Percentiles rank a stretch among this genome's conserved stretches.
These are phyloP conservation scores for Russula virescens DNA, from an alignment of 768 basidiomycete species.

Conservation along the genomic window DNA sequence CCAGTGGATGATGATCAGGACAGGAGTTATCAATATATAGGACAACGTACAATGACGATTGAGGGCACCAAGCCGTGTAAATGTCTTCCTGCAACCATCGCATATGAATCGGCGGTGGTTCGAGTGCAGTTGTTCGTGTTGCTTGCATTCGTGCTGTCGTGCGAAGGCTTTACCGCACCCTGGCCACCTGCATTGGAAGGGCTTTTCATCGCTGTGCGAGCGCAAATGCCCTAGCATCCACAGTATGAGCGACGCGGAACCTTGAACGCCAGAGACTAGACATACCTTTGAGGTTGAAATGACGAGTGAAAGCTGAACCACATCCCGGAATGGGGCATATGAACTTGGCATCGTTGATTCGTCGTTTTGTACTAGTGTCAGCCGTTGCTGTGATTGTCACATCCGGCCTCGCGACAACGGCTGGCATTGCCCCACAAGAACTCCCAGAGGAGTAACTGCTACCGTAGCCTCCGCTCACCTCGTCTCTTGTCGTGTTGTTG, in stretches of 20 bases:
- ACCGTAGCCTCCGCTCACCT: not conserved
- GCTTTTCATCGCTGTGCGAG: slow-evolving; percentile 91
- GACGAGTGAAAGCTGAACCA: slow-evolving; percentile 93
- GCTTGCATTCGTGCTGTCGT: slow-evolving; percentile 92
- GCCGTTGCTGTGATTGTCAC: slow-evolving; percentile 90
- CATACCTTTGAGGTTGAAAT: slow-evolving; percentile 88
- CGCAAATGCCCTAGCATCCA: slow-evolving; percentile 71
- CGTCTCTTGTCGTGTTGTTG: not conserved
- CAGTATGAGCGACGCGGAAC: not conserved
- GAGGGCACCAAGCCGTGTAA: slow-evolving; percentile 91
- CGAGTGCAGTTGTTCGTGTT: slow-evolving; percentile 91
- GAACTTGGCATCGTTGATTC: slow-evolving; percentile 88
- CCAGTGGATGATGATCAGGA: not conserved
- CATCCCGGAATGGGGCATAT: slow-evolving; percentile 91
- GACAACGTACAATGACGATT: slow-evolving; percentile 73
- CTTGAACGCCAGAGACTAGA: slow-evolving; percentile 19
- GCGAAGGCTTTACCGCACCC: slow-evolving; percentile 94
- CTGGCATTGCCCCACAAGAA: slow-evolving; percentile 21
- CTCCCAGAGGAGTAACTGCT: slow-evolving; percentile 11
- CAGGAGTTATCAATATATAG: not conserved
- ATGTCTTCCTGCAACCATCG: slow-evolving; percentile 88
- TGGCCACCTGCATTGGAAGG: slow-evolving; percentile 92
- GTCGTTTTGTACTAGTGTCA: slow-evolving; percentile 75
- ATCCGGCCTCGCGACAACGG: slow-evolving; percentile 57
- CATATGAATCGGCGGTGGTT: slow-evolving; percentile 91